Percentiles rank a stretch among this genome's conserved stretches.
Evolutionary conservation across 331 rosid species (phyloP).

Genomic region (Stylosanthes scabra): DNA sequence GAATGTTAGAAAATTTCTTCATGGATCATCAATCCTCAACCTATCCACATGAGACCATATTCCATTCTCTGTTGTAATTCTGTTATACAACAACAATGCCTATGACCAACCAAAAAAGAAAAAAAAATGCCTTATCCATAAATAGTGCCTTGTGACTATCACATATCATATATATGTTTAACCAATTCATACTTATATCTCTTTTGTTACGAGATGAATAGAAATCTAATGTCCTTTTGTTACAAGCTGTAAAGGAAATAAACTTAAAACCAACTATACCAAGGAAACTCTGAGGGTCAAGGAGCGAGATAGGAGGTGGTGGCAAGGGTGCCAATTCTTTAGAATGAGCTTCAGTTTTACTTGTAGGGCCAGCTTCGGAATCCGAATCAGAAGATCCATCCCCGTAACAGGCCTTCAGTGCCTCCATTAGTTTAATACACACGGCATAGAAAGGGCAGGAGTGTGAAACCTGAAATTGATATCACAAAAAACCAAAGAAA

Average conservation of each 20-base stretch:
- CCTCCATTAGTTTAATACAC: slow-evolving; percentile 62
- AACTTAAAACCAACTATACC: slow-evolving; percentile 45
- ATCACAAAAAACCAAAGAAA: background rate
- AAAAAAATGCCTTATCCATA: too few relatives aligned
- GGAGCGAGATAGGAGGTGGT: slow-evolving; percentile 78
- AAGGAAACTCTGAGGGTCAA: slow-evolving; percentile 52
- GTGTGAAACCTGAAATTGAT: slow-evolving; percentile 35
- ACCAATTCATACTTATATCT: too few relatives aligned
- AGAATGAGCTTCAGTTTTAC: slow-evolving; percentile 30
- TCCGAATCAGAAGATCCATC: slow-evolving; percentile 68
- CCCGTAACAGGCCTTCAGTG: slow-evolving; percentile 71
- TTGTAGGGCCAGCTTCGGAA: slow-evolving; percentile 49
- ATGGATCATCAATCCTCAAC: slow-evolving; percentile 7
- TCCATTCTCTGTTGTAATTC: background rate
- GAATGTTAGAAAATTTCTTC: slow-evolving; percentile 5
- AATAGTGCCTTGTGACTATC: too few relatives aligned
- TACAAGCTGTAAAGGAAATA: background rate
- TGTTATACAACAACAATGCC: background rate
- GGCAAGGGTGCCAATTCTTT: slow-evolving; percentile 49
- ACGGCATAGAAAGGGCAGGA: background rate
- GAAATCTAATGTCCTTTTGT: too few relatives aligned
- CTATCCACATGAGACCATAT: slow-evolving; percentile 17
- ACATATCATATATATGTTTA: too few relatives aligned
- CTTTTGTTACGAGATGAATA: slow-evolving; percentile 4
- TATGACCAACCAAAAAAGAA: too few relatives aligned